Evolutionary conservation across 2,329 filamentous ascomycete genomes (phyloP).

Genomic region (Neofusicoccum laricinum): DNA sequence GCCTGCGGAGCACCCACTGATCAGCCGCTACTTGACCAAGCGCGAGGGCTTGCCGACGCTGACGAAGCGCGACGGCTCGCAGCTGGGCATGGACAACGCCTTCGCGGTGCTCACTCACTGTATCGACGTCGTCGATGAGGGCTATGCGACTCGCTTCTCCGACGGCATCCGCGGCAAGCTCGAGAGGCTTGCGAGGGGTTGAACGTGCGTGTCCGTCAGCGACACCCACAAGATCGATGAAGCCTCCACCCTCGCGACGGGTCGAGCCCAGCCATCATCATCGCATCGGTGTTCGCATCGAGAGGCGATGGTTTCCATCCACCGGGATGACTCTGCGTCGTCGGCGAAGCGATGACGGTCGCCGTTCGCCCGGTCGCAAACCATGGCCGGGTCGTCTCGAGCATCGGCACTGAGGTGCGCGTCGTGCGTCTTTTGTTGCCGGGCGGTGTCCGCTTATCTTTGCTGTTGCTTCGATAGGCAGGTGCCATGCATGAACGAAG

Average conservation of each 20-base stretch:
- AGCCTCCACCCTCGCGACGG: neutral
- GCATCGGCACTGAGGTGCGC: neutral
- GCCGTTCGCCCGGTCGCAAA: neutral
- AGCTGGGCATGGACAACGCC: slow-evolving; percentile 47
- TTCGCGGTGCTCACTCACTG: slow-evolving; percentile 51
- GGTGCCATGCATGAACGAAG: neutral
- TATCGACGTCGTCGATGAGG: slow-evolving; percentile 53
- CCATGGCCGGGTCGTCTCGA: neutral
- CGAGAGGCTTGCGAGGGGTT: slow-evolving; percentile 41
- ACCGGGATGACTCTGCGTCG: neutral
- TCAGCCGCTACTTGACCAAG: slow-evolving; percentile 52
- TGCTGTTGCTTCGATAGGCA: neutral
- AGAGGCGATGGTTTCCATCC: neutral
- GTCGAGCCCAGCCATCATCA: neutral
- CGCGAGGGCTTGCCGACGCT: slow-evolving; percentile 53
- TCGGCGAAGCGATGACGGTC: neutral
- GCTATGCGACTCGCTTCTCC: slow-evolving; percentile 50
- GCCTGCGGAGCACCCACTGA: slow-evolving; percentile 49
- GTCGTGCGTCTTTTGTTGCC: neutral
- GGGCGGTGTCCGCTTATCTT: neutral
- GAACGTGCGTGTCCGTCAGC: neutral
- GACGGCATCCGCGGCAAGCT: slow-evolving; percentile 56
- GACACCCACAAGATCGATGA: neutral
- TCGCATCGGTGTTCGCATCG: neutral
- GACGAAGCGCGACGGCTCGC: slow-evolving; percentile 49